These are phyloP conservation scores for Globisporangium parvum DNA, from an alignment of 352 stramenopile species.

Conservation along the genomic window DNA sequence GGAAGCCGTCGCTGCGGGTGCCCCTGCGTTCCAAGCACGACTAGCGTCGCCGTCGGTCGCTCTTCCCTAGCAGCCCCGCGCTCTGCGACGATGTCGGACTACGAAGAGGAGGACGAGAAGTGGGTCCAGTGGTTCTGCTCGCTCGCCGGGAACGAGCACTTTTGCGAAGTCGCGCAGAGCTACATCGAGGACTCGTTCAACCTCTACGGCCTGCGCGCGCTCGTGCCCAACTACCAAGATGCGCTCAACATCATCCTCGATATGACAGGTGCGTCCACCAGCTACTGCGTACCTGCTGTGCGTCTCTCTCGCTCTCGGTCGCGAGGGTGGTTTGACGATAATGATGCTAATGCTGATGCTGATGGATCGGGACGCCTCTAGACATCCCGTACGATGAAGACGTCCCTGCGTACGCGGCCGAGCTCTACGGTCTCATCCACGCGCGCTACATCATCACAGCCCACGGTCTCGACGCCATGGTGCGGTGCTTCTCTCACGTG, in stretches of 20 bases:
- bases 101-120: constrained; percentile 89
- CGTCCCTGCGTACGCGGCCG: constrained; percentile 77
- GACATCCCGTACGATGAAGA: constrained; percentile 89
- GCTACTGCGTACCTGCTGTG: background rate
- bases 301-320: background rate
- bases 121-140: constrained; percentile 93
- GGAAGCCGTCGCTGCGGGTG: too few species aligned
- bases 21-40: too few species aligned
- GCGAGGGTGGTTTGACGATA: too few species aligned
- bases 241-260: constrained; percentile 92
- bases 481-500: constrained; percentile 25
- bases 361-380: constrained; percentile 12
- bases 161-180: constrained; percentile 88
- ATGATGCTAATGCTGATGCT: constrained; percentile 2
- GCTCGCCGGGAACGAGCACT: constrained; percentile 89
- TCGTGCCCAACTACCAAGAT: constrained; percentile 88
- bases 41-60: too few species aligned
- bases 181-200: constrained; percentile 95
- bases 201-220: constrained; percentile 86
- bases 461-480: constrained; percentile 85
- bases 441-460: constrained; percentile 88
- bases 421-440: constrained; percentile 88
- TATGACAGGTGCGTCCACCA: constrained; percentile 48
- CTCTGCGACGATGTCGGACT: constrained; percentile 87
- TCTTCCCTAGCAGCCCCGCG: too few species aligned